phyloP scores from a whole-genome alignment of 1,139 yeast genomes.

The Nakaseomyces delphensis region DNA sequence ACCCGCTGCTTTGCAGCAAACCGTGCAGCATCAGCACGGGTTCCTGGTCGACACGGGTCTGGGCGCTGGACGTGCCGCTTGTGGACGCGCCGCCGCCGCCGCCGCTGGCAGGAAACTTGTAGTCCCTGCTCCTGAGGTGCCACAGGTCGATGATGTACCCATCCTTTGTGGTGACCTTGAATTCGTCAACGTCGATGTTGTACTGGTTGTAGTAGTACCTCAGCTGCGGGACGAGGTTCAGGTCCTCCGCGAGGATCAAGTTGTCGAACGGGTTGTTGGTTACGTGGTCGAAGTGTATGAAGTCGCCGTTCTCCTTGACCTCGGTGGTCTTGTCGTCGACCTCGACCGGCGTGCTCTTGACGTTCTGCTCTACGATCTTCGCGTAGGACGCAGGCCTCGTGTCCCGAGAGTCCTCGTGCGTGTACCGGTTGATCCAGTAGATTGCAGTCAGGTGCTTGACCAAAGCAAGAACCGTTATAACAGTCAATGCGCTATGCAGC shows the following conservation, averaged over 20 bases:
- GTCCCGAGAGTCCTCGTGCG: conserved; percentile 5
- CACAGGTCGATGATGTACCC: conserved; percentile 64
- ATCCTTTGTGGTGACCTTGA: conserved; percentile 63
- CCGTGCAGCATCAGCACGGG: conserved; percentile 83
- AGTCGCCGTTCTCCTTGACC: conserved; percentile 1
- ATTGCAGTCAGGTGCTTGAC: conserved; percentile 9
- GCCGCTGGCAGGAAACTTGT: too few relatives aligned
- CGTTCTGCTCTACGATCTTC: conserved; percentile 1
- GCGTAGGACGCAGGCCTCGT: conserved; percentile 5
- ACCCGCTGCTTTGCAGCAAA: conserved; percentile 74
- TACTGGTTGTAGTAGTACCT: conserved; percentile 57
- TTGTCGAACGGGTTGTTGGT: conserved; percentile 18
- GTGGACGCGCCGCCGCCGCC: too few relatives aligned
- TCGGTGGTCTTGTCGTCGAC: conserved; percentile 2
- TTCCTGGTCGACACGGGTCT: conserved; percentile 28
- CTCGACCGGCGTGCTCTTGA: conserved; percentile 1
- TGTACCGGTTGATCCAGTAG: conserved; percentile 4
- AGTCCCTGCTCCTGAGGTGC: conserved; percentile 36
- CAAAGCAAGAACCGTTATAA: conserved; percentile 18
- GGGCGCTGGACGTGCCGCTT: conserved; percentile 27
- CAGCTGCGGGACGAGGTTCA: conserved; percentile 40
- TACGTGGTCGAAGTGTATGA: conserved; percentile 8
- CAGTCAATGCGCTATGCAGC: conserved; percentile 14
- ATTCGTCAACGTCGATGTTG: conserved; percentile 51
- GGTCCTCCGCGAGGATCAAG: conserved; percentile 24